Evolutionary conservation across 306 rosid genomes (phyloP).

Genomic region (Luffa aegyptiaca): DNA sequence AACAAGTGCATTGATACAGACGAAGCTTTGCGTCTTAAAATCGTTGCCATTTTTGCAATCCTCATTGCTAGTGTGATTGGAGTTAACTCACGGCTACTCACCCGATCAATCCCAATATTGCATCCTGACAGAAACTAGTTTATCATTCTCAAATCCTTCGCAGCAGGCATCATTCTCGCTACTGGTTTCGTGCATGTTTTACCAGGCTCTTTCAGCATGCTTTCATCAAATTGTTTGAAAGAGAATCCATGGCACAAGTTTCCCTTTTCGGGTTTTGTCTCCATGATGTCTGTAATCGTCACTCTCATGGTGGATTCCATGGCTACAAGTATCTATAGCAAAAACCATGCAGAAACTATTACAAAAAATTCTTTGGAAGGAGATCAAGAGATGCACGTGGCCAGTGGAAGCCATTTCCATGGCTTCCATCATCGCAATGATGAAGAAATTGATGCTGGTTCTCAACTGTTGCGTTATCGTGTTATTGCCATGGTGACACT

Average conservation of each 20-base stretch:
- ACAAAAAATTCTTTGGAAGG: neutral
- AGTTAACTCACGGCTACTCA: constrained; percentile 29
- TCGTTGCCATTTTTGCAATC: constrained; percentile 43
- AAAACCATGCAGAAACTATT: constrained; percentile 14
- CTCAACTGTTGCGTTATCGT: constrained; percentile 44
- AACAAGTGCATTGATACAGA: constrained; percentile 33
- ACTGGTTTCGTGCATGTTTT: constrained; percentile 66
- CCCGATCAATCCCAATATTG: constrained; percentile 37
- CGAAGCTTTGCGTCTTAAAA: constrained; percentile 34
- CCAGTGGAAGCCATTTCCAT: constrained; percentile 24
- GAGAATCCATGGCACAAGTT: constrained; percentile 60
- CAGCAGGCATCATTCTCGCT: constrained; percentile 48
- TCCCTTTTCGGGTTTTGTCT: constrained; percentile 51
- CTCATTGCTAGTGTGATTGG: constrained; percentile 49
- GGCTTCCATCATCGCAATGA: constrained; percentile 11
- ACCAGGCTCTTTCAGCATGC: constrained; percentile 56
- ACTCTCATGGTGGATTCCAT: constrained; percentile 62
- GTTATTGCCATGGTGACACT: constrained; percentile 51
- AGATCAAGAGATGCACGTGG: constrained; percentile 33
- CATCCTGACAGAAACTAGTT: constrained; percentile 44
- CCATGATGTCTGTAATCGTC: constrained; percentile 46
- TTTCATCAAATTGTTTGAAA: constrained; percentile 36
- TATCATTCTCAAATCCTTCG: constrained; percentile 45
- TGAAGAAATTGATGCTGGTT: constrained; percentile 4
- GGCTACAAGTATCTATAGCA: constrained; percentile 39